phyloP scores from a whole-genome alignment of 768 basidiomycete species.

The Lentinula sp. region DNA sequence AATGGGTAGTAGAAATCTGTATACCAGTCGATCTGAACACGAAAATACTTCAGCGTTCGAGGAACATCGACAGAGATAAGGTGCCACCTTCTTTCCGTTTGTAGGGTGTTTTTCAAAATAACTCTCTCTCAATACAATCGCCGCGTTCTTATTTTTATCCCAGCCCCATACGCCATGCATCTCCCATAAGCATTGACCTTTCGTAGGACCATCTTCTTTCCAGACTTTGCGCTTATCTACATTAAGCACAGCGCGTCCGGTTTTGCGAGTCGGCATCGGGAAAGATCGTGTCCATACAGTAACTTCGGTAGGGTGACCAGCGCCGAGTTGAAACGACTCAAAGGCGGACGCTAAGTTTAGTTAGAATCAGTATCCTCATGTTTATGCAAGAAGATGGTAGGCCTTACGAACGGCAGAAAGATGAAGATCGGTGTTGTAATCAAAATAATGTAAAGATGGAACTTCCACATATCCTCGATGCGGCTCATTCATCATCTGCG shows the following conservation, averaged over 20 bases:
- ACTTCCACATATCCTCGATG: slow-evolving; percentile 89
- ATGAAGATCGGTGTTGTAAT: slow-evolving; percentile 95
- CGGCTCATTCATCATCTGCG: slow-evolving; percentile 89
- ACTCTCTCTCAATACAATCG: slow-evolving; percentile 73
- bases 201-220: slow-evolving; percentile 68
- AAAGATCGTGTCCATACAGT: slow-evolving; percentile 80
- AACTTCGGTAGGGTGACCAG: slow-evolving; percentile 79
- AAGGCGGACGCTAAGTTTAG: slow-evolving; percentile 61
- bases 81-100: slow-evolving; percentile 52
- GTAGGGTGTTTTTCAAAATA: slow-evolving; percentile 75
- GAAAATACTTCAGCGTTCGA: background rate
- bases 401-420: slow-evolving; percentile 69
- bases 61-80: background rate
- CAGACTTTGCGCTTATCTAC: slow-evolving; percentile 55
- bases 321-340: slow-evolving; percentile 88
- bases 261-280: slow-evolving; percentile 77
- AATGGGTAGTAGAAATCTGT: slow-evolving; percentile 82
- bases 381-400: background rate
- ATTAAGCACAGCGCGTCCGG: slow-evolving; percentile 56
- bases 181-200: slow-evolving; percentile 77
- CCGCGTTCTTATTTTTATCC: slow-evolving; percentile 58
- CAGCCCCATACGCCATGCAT: slow-evolving; percentile 93
- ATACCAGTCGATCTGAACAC: slow-evolving; percentile 76
- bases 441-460: slow-evolving; percentile 74
- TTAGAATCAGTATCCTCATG: background rate